Evolutionary conservation across 179 eudicot species (phyloP), one percentile per base, ranked within the genome.

Genomic region (Spergularia azorica): DNA sequence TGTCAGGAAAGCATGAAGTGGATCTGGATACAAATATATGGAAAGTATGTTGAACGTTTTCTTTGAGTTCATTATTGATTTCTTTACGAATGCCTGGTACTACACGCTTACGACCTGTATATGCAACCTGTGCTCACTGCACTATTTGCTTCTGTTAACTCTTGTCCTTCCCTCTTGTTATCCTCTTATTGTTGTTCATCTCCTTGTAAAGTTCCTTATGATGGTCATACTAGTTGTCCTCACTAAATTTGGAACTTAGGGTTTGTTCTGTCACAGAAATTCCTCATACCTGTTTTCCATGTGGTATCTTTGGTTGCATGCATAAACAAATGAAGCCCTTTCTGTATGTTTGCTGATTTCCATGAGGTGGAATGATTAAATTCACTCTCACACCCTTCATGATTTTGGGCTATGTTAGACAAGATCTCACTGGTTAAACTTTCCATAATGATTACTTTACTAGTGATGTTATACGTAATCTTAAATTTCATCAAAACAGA

Each of bases 1-100:
- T 95, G 97, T 95, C 99, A n/a, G 99, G 99, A 78, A 95, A 95
- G 90, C 99, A 95, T 79, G 99, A 95, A 86, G 99, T 95, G 81
- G 99, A 95, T 85, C 93, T 95, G 67, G 97, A 93, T 83, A 95
- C 99, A 71, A 95, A 87, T 76, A 91, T 95, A 71, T 95, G 99
- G 99, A 95, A 95, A 84, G 99, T 93, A 87, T 77, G 92, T 74
- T 39, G 56, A 61, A 54, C 70, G 17, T 59, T 69, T 46, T 54
- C 63, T 48, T 65, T 38, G 5, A 18, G 15, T 6, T 70, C 51
- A 41, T 32, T 67, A 17, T 56, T 56, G 58, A 6, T 41, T 71
- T 51, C 36, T 26, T 62, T 12, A 72, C 52, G 14, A 11, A 1
- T 68, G 71, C 18, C 8, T 50, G 32, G 9, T 13, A n/a, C 68